A percentile compares a stretch with the other conserved stretches of the same genome.
Evolutionary conservation across 1,139 yeast species (phyloP).

Genomic region (Hanseniaspora sp.): DNA sequence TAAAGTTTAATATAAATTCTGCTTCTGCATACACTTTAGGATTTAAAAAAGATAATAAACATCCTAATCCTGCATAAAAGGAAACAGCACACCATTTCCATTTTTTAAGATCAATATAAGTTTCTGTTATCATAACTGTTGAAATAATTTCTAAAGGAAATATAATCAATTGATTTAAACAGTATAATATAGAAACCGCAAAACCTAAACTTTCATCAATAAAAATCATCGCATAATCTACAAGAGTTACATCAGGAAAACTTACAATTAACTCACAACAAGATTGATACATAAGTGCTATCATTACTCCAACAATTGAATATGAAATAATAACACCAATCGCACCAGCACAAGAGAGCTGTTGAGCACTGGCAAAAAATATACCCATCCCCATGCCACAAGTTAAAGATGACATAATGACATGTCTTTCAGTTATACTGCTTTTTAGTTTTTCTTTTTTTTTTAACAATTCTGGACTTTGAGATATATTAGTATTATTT

Average conservation of each 20-base stretch:
- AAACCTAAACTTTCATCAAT: conserved; percentile 66
- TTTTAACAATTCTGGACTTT: not conserved
- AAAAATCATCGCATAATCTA: conserved; percentile 54
- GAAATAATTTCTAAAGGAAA: conserved; percentile 66
- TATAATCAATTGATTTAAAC: conserved; percentile 62
- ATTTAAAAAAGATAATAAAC: conserved; percentile 46
- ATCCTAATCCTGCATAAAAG: conserved; percentile 42
- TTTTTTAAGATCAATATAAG: conserved; percentile 44
- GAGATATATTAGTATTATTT: not conserved
- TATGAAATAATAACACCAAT: conserved; percentile 54
- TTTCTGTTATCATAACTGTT: conserved; percentile 49
- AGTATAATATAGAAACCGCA: conserved; percentile 65
- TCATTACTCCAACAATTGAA: conserved; percentile 46
- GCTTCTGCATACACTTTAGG: conserved; percentile 59
- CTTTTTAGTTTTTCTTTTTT: not conserved
- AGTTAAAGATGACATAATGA: conserved; percentile 51
- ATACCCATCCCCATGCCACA: conserved; percentile 56
- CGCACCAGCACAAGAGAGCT: conserved; percentile 60
- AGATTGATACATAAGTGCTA: conserved; percentile 53
- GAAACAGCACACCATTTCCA: conserved; percentile 51
- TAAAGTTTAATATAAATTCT: conserved; percentile 45
- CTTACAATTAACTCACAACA: conserved; percentile 64
- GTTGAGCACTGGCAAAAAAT: conserved; percentile 53
- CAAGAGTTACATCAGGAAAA: conserved; percentile 56
- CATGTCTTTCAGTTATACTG: conserved; percentile 30